phyloP scores from a whole-genome alignment of 495 filamentous ascomycete genomes.

The Thermochaetoides thermophila region DNA sequence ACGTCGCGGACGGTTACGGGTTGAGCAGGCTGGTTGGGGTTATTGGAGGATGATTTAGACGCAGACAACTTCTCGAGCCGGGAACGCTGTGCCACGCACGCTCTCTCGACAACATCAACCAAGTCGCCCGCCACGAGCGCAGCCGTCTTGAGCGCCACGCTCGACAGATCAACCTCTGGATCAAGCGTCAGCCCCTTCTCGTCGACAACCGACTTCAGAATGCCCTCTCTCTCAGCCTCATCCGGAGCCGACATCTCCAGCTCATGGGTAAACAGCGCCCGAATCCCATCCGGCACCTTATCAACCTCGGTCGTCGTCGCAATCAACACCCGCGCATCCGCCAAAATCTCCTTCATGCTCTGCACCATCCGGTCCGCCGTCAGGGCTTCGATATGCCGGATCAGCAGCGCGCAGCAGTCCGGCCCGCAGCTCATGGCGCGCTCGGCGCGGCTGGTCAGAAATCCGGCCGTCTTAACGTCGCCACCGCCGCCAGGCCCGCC shows the following conservation, averaged over 20 bases:
- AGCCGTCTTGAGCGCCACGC: slow-evolving; percentile 85
- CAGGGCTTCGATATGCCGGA: slow-evolving; percentile 79
- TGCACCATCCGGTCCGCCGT: slow-evolving; percentile 79
- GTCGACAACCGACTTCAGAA: slow-evolving; percentile 60
- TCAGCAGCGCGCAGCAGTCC: slow-evolving; percentile 64
- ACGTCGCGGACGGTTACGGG: slow-evolving; percentile 63
- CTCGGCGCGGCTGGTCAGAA: slow-evolving; percentile 74
- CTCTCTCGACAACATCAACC: slow-evolving; percentile 85
- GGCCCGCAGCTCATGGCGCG: slow-evolving; percentile 77
- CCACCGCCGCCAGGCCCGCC: slow-evolving; percentile 68
- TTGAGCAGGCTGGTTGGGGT: too few species aligned
- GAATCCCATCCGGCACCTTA: slow-evolving; percentile 76
- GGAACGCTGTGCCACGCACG: slow-evolving; percentile 54
- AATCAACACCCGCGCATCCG: slow-evolving; percentile 61
- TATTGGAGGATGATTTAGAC: slow-evolving; percentile 19
- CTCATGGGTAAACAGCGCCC: slow-evolving; percentile 88
- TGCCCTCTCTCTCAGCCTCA: slow-evolving; percentile 80
- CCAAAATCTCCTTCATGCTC: slow-evolving; percentile 64
- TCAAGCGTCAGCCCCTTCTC: slow-evolving; percentile 58
- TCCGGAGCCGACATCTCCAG: slow-evolving; percentile 88
- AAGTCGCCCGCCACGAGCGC: slow-evolving; percentile 89
- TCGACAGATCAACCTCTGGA: slow-evolving; percentile 63
- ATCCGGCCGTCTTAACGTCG: slow-evolving; percentile 85
- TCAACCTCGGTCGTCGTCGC: slow-evolving; percentile 92
- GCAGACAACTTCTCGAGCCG: slow-evolving; percentile 57